Evolutionary conservation across 352 stramenopile genomes (phyloP).

Genomic region (Phytophthora ramorum): DNA sequence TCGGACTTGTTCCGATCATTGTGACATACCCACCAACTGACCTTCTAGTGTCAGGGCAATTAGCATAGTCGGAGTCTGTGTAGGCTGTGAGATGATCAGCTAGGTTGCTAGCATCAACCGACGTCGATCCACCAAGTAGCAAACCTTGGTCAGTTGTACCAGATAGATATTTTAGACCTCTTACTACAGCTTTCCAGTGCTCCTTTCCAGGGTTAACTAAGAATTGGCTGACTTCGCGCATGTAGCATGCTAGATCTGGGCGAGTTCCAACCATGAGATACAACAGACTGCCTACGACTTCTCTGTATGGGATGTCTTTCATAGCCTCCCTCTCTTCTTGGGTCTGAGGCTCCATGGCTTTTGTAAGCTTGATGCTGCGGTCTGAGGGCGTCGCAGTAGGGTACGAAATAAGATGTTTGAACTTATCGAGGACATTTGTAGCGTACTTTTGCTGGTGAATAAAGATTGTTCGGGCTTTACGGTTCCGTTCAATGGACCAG

Average conservation of each 20-base stretch:
- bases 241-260: constrained; percentile 15
- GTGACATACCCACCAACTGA: too few species aligned
- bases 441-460: constrained; percentile 30
- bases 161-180: constrained; percentile 12
- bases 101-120: too few species aligned
- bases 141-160: neutral
- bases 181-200: constrained; percentile 17
- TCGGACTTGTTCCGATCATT: too few species aligned
- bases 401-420: constrained; percentile 3
- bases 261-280: constrained; percentile 21
- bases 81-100: too few species aligned
- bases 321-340: constrained; percentile 3
- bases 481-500: constrained; percentile 17
- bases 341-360: neutral
- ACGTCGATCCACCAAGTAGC: too few species aligned
- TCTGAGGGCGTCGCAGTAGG: neutral
- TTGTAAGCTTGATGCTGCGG: constrained; percentile 4
- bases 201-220: constrained; percentile 21
- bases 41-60: too few species aligned
- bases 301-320: constrained; percentile 10
- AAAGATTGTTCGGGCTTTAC: constrained; percentile 12
- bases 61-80: too few species aligned
- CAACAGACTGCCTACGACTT: constrained; percentile 15
- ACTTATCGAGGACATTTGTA: constrained; percentile 22
- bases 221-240: constrained; percentile 25